A percentile compares a stretch with the other conserved stretches of the same genome.
Evolutionary conservation across 2,329 filamentous ascomycete genomes (phyloP).

Genomic region (Hypoxylon sp.): DNA sequence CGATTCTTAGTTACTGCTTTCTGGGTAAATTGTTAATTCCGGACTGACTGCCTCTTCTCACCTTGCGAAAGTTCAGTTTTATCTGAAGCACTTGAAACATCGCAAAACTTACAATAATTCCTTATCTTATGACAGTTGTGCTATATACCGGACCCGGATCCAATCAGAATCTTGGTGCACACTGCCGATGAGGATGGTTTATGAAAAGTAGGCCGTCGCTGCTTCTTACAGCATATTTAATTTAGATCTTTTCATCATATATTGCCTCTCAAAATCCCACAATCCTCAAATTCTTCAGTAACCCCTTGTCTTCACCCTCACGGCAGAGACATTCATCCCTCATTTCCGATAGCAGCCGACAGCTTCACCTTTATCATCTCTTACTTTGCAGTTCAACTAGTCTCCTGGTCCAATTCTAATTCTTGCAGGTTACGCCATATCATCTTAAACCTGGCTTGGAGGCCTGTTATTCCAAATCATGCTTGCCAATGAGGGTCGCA

Average conservation of each 20-base stretch:
- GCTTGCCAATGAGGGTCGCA: slow-evolving; percentile 4
- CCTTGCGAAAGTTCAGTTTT: background rate
- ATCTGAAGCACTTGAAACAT: background rate
- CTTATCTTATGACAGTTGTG: background rate
- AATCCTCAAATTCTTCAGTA: background rate
- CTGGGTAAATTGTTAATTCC: no score
- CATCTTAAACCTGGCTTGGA: background rate
- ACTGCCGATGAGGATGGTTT: background rate
- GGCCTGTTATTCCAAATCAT: slow-evolving; percentile 5
- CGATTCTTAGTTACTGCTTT: no score
- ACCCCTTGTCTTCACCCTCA: background rate
- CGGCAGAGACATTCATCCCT: background rate
- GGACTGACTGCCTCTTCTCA: background rate
- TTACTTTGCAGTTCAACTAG: background rate
- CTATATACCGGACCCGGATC: background rate
- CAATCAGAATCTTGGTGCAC: background rate
- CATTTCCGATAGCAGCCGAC: background rate
- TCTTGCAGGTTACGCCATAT: background rate
- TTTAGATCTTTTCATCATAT: background rate
- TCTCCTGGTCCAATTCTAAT: background rate
- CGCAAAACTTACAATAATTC: background rate
- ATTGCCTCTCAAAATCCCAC: background rate
- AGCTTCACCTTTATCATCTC: background rate
- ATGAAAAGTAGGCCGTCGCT: background rate
- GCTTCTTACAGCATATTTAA: background rate